These are phyloP conservation scores for Podospora comata DNA, from an alignment of 495 filamentous ascomycete genomes.

Conservation along the genomic window DNA sequence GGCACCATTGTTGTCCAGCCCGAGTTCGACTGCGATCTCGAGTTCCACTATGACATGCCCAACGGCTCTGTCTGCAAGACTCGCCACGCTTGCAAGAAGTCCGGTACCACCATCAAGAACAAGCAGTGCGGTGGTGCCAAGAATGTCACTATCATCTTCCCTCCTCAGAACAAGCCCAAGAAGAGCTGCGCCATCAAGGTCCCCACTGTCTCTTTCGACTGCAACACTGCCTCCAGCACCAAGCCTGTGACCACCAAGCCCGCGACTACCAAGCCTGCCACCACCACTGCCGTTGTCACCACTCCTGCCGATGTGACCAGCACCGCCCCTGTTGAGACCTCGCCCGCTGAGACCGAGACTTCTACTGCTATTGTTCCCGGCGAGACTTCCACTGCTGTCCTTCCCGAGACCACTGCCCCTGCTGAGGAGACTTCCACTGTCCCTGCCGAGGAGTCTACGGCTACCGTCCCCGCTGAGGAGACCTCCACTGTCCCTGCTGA, in stretches of 20 bases:
- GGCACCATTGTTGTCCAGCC: slow-evolving; percentile 65
- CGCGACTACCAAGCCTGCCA: slow-evolving; percentile 25
- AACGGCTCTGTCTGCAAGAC: slow-evolving; percentile 77
- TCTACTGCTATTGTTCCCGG: slow-evolving; percentile 16
- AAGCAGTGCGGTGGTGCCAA: slow-evolving; percentile 88
- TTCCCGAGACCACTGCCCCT: slow-evolving; percentile 19
- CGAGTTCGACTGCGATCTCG: slow-evolving; percentile 69
- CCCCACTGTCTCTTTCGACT: slow-evolving; percentile 77
- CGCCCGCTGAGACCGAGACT: slow-evolving; percentile 17
- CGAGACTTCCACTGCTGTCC: slow-evolving; percentile 23
- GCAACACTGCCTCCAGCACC: slow-evolving; percentile 51
- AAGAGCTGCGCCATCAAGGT: slow-evolving; percentile 66
- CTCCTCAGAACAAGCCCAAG: slow-evolving; percentile 51
- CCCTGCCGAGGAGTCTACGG: slow-evolving; percentile 10
- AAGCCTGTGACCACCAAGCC: slow-evolving; percentile 34
- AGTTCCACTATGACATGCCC: slow-evolving; percentile 81
- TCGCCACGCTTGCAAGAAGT: slow-evolving; percentile 58
- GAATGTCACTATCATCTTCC: slow-evolving; percentile 71
- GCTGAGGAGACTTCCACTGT: slow-evolving; percentile 4
- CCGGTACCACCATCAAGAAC: slow-evolving; percentile 69
- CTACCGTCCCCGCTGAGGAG: slow-evolving; percentile 12
- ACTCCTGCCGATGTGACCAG: slow-evolving; percentile 20
- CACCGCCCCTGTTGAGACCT: slow-evolving; percentile 26
- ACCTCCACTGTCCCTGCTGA: slow-evolving; percentile 17
- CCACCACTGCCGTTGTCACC: slow-evolving; percentile 24